Evolutionary conservation across 345 rosid genomes (phyloP), one percentile per base, ranked within the genome.

Genomic region (Camelina hispida): DNA sequence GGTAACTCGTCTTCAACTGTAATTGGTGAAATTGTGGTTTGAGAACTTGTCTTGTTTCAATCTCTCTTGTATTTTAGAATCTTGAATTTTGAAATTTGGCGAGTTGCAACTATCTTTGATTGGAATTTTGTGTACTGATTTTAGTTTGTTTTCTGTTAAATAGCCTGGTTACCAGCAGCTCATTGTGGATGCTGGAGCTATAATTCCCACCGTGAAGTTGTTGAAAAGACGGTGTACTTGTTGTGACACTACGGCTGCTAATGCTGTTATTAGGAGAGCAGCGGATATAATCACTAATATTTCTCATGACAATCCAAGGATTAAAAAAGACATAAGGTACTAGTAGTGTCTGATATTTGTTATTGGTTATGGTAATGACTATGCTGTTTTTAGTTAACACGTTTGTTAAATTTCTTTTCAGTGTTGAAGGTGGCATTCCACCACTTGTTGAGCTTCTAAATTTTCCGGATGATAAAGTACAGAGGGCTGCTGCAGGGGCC

Each of bases 401-500:
- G 5, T 65, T 52, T 54, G 17, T 34, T 43, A 9, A 16, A 50
- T 3, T 9, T 17, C 5, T 17, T n/a, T 75, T 48, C 83, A 88
- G 97, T 82, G 68, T 75, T 80, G 91, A 84, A 71, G 96, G 90
- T 32, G 94, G 89, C 37, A 87, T 93, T 60, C 90, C 87, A 28
- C 89, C 86, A 20, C 88, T 93, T 57, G 96, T 88, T 46, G 86
- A 90, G 72, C 80, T 90, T 78, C 87, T 88, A 11, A 68, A 84
- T 76, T 79, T 67, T 59, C 44, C 62, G 57, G 93, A 93, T 73
- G 32, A 37, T 2, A 86, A 88, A 80, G 94, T 93, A 22, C 98
- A 86, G 74, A 85, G 88, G 64, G 91, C 96, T 62, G 91, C 91
- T 66, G 98, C 93, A n/a, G 91, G 86, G 73, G 91, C 93, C 48